These are phyloP conservation scores for Paraglomus occultum DNA, from an alignment of 192 early-diverging fungal species.

Conservation along the genomic window DNA sequence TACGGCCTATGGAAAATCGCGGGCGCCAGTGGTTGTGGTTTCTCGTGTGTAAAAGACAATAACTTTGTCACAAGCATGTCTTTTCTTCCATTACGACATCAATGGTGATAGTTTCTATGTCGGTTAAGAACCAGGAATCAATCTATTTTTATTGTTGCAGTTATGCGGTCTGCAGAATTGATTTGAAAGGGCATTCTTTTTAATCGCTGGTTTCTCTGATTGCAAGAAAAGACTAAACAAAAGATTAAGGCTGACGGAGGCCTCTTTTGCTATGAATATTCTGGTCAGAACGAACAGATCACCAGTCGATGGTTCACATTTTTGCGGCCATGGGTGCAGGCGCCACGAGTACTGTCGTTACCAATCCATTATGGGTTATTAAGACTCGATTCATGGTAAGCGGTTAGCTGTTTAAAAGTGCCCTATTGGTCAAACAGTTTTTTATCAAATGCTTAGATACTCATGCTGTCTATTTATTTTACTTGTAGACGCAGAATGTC, in stretches of 20 bases:
- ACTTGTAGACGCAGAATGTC: constrained; percentile 68
- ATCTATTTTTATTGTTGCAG: no score
- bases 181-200: background rate
- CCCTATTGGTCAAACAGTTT: background rate
- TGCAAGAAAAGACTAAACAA: background rate
- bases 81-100: no score
- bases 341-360: constrained; percentile 69
- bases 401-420: constrained; percentile 2
- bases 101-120: no score
- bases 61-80: no score
- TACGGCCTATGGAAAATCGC: background rate
- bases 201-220: background rate
- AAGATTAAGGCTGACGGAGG: background rate
- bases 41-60: background rate
- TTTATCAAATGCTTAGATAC: background rate
- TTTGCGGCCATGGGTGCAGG: constrained; percentile 85
- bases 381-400: constrained; percentile 85
- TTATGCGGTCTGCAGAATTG: no score
- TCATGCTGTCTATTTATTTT: background rate
- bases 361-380: constrained; percentile 92
- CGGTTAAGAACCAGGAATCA: no score
- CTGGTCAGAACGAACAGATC: background rate
- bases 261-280: no score
- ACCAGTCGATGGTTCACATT: constrained; percentile 64
- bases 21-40: constrained; percentile 16